Evolutionary conservation across 1,284 basidiomycete species (phyloP).

Genomic region (Trichosporon ovoides): DNA sequence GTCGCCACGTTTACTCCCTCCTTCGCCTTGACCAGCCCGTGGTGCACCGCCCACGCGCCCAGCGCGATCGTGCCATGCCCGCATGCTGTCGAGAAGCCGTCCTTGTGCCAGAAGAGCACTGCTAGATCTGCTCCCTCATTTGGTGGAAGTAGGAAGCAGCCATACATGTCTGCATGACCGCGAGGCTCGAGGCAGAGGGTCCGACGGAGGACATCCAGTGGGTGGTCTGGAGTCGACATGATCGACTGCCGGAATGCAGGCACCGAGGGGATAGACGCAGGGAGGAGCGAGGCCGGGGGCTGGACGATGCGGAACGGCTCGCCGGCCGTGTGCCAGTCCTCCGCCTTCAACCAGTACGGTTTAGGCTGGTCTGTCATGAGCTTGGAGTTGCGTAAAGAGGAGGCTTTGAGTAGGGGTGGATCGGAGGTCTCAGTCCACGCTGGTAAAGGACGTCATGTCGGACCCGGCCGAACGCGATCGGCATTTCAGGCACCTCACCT

Average conservation of each 20-base stretch:
- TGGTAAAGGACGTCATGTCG: too few relatives aligned
- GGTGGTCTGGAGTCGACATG: conserved; percentile 9
- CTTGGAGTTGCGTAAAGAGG: neutral
- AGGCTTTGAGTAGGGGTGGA: too few relatives aligned
- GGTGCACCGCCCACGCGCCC: conserved; percentile 50
- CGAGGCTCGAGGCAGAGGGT: conserved; percentile 47
- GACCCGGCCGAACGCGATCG: neutral
- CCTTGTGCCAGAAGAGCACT: conserved; percentile 54
- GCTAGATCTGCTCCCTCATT: conserved; percentile 49
- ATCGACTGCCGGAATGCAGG: conserved; percentile 13
- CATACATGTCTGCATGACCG: conserved; percentile 54
- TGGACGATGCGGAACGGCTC: conserved; percentile 29
- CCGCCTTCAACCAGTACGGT: conserved; percentile 18
- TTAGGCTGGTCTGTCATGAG: neutral
- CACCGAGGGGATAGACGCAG: conserved; percentile 7
- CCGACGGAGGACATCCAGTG: conserved; percentile 19
- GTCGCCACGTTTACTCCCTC: conserved; percentile 9
- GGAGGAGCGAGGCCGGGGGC: conserved; percentile 10
- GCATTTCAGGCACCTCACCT: neutral
- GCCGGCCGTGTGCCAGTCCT: conserved; percentile 30
- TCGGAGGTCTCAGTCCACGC: too few relatives aligned
- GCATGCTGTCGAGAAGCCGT: conserved; percentile 55
- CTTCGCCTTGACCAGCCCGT: conserved; percentile 10
- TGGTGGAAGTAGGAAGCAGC: conserved; percentile 50
- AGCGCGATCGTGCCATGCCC: conserved; percentile 54